Percentiles rank a stretch among this genome's conserved stretches.
These are phyloP conservation scores for Thermothielavioides terrestris DNA, from an alignment of 495 filamentous ascomycete genomes.

Conservation along the genomic window DNA sequence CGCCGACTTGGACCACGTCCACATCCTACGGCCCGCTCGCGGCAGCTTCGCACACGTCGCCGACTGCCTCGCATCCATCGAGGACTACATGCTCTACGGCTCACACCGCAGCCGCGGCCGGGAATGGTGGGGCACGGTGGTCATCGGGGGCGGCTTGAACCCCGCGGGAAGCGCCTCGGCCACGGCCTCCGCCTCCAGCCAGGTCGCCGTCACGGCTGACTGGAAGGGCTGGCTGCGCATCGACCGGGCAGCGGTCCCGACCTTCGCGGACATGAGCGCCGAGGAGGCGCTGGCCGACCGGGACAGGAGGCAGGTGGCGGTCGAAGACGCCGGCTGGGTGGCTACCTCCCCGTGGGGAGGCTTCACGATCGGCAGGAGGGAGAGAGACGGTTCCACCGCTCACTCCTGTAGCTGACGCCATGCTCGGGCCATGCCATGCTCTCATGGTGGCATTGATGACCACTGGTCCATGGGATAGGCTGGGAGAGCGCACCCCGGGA, in stretches of 20 bases:
- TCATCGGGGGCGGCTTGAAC: conserved; percentile 29
- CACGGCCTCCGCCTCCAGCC: conserved; percentile 18
- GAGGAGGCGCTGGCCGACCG: conserved; percentile 17
- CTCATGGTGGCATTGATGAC: too few species aligned
- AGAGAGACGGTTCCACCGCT: not conserved
- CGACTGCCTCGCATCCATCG: conserved; percentile 23
- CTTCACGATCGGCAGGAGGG: conserved; percentile 15
- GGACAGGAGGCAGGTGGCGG: conserved; percentile 13
- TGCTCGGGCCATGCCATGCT: too few species aligned
- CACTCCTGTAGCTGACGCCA: not conserved
- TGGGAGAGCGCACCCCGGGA: not conserved
- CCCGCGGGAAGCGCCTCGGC: not conserved
- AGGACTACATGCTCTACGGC: conserved; percentile 43
- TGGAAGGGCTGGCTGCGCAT: conserved; percentile 45
- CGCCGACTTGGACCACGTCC: conserved; percentile 30
- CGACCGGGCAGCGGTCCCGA: conserved; percentile 30
- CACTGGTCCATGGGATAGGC: not conserved
- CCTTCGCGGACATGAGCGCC: conserved; percentile 11
- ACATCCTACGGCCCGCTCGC: conserved; percentile 31
- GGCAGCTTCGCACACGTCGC: conserved; percentile 14
- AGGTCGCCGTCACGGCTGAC: conserved; percentile 27
- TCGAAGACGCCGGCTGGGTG: conserved; percentile 21
- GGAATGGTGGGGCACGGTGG: conserved; percentile 43
- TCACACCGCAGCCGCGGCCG: conserved; percentile 34
- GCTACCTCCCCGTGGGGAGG: conserved; percentile 22